Base-by-base conservation (phyloP, 2,329 filamentous ascomycete genomes). In the Penicillium sp. region DNA sequence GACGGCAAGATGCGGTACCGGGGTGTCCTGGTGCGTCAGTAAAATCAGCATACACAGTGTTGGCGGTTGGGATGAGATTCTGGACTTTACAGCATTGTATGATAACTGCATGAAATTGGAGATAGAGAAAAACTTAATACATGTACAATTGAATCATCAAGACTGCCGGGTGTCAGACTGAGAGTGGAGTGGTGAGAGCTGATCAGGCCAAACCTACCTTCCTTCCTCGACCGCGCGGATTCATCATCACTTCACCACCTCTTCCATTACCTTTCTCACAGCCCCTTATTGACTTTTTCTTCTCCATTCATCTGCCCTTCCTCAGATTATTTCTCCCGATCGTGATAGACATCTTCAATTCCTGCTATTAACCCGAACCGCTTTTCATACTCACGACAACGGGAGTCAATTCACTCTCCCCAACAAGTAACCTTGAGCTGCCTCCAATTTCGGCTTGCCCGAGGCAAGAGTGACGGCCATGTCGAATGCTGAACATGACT, bases 1-100 rank as follows among this genome's bases (percentile, higher is more conserved):
- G 61, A 68, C 13, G 77, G 77, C 8, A 70, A 76, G 39, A 77
- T 77, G 58, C 74, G 66, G 62, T 81, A 75, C 71, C 73, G 71
- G 51, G 78, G 65, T 65, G 79, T 76, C 48, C 67, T 79, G 50
- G 63, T 76, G 36, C 58, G 60, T 20, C 43, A 54, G 43, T 55
- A 41, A 33, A 33, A 16, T 20, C 18, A 20, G 35, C 35, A 38
- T 38, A 9, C 10, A 38, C 13, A 3, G 16, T 8, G 18, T 35
- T 35, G 20, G 20, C 2, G 8, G 31, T 35, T 35, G 31, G n/a
- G 18, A 16, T 18, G n/a, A 5, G n/a, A 16, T 18, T 35, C 18
- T 14, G n/a, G n/a, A 18, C 31, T 35, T 2, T 7, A n/a, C 5
- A n/a, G 2, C 5, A 33, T 33, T 33, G 2, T 9, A 18, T 16